phyloP scores from a whole-genome alignment of 164 flowering plant genomes.

The Liquidambar formosana region DNA sequence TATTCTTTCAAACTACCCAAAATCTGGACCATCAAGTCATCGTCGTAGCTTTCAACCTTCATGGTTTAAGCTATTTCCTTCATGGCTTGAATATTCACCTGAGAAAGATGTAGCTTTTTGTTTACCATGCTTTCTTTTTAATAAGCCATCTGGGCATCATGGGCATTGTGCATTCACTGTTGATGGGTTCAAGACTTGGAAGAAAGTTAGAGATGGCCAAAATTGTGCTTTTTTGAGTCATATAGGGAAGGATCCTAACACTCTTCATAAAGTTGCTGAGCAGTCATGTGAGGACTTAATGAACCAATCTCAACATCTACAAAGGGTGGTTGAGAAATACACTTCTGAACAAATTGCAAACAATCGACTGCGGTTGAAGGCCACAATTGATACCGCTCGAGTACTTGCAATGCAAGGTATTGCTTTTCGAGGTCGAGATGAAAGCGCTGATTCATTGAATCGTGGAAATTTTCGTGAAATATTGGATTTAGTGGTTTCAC shows the following conservation, averaged over 20 bases:
- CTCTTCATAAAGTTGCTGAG: not conserved
- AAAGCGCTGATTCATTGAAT: no score
- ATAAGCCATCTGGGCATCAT: not conserved
- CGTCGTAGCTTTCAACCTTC: not conserved
- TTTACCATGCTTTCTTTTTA: constrained; percentile 8
- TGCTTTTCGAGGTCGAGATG: no score
- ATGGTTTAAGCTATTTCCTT: not conserved
- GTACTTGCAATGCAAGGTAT: no score
- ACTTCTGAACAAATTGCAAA: no score
- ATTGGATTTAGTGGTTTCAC: no score
- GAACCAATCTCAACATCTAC: constrained; percentile 1
- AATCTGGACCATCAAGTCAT: not conserved
- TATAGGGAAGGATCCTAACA: constrained; percentile 6
- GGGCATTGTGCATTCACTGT: not conserved
- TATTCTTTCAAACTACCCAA: not conserved
- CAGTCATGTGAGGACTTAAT: not conserved
- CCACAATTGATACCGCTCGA: no score
- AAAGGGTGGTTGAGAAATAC: not conserved
- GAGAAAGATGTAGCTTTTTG: constrained; percentile 5
- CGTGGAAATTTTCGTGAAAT: no score
- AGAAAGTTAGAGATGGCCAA: constrained; percentile 1
- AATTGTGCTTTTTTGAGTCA: constrained; percentile 10
- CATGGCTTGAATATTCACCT: constrained; percentile 14
- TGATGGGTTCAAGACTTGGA: constrained; percentile 4
- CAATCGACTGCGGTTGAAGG: no score